Evolutionary conservation across 2,329 filamentous ascomycete species (phyloP).

Genomic region (Biscogniauxia sp.): DNA sequence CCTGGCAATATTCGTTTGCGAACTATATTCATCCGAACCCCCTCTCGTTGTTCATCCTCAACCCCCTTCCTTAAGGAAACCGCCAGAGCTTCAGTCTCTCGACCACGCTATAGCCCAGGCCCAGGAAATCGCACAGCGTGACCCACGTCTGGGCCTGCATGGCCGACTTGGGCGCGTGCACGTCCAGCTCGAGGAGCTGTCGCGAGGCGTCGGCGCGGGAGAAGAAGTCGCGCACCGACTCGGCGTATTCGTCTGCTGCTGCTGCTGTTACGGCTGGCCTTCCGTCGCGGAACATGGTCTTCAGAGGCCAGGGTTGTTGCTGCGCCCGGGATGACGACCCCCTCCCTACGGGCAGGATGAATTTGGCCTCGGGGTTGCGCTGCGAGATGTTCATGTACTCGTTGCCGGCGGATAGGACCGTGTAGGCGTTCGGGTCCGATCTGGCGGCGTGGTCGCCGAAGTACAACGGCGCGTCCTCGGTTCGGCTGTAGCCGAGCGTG

Average conservation of each 20-base stretch:
- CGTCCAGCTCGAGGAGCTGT: conserved; percentile 22
- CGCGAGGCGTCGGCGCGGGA: conserved; percentile 5
- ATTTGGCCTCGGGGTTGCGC: conserved; percentile 21
- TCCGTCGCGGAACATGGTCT: conserved; percentile 1
- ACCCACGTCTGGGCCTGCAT: conserved; percentile 28
- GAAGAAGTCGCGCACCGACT: conserved; percentile 17
- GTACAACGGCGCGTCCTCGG: conserved; percentile 3
- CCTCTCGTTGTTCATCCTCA: background rate
- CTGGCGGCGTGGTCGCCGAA: background rate
- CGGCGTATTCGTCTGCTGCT: conserved; percentile 2
- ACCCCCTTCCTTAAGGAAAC: conserved; percentile 15
- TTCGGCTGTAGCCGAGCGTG: conserved; percentile 23
- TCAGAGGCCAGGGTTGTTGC: conserved; percentile 1
- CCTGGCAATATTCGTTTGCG: too few relatives aligned
- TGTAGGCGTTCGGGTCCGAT: conserved; percentile 17
- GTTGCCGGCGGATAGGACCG: conserved; percentile 16
- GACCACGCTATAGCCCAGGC: conserved; percentile 28
- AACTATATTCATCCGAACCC: too few relatives aligned
- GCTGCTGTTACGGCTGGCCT: background rate
- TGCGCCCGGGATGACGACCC: background rate
- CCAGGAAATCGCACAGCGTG: conserved; percentile 25
- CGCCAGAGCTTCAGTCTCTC: conserved; percentile 27
- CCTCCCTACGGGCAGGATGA: conserved; percentile 20
- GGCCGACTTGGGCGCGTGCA: conserved; percentile 15
- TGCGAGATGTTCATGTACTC: conserved; percentile 20